A percentile compares a stretch with the other conserved stretches of the same genome.
Evolutionary conservation across 176 grass and related monocot genomes (phyloP).

Genomic region (Aegilops sharonensis): DNA sequence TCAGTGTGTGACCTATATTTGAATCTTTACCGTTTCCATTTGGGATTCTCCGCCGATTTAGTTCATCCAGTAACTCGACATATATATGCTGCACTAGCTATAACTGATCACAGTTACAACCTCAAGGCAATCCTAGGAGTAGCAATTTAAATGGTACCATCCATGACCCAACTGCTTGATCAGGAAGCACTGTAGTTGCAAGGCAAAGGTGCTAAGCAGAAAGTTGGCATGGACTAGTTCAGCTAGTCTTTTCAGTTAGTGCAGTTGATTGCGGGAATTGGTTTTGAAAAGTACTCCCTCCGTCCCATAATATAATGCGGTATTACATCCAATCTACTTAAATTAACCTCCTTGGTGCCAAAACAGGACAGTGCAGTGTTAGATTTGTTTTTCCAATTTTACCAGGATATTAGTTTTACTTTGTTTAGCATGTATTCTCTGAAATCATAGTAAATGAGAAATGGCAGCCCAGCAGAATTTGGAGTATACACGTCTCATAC

Average conservation of each 20-base stretch:
- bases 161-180: neutral
- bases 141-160: neutral
- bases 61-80: neutral
- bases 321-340: neutral
- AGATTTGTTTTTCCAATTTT: neutral
- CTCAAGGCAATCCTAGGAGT: neutral
- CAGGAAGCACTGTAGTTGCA: neutral
- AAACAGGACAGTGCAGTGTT: neutral
- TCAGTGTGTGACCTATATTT: neutral
- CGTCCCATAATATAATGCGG: too few relatives aligned
- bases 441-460: neutral
- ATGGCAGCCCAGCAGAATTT: neutral
- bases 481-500: neutral
- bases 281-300: neutral
- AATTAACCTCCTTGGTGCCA: neutral
- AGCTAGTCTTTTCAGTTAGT: neutral
- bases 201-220: constrained; percentile 2
- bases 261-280: neutral
- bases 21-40: neutral
- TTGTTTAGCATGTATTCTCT: neutral
- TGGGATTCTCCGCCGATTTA: neutral
- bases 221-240: neutral
- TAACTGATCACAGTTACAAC: neutral
- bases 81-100: neutral
- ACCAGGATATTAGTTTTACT: neutral